Base-by-base conservation (phyloP, 805 yeast species). In the Nakazawaea wyomingensis region DNA sequence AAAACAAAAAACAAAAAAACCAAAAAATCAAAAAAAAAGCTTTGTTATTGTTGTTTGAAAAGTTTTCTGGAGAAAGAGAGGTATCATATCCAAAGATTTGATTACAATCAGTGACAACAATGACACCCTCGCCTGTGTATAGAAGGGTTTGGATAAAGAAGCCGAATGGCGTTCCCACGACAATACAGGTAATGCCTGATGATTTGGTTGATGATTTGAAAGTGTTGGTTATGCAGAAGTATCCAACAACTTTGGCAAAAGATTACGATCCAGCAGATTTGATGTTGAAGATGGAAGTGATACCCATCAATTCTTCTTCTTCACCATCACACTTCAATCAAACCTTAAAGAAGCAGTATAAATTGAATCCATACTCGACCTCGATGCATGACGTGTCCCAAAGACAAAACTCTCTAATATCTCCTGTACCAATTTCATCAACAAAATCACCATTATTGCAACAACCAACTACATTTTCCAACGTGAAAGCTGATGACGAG, bases 201-300 rank as follows among this genome's bases (percentile, higher is more conserved):
- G 91, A 85, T 55, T 71, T 89, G 1, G 73, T 90, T 4, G 98
- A 90, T 59, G 96, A 91, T 60, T 66, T 90, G 52, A 90, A 90
- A 54, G 64, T 71, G 9, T 71, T 78, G 46, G 71, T 90, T 1
- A 60, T 80, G 29, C 64, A 64, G 35, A 85, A 82, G 52, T 84
- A 74, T 58, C 85, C 95, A 43, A 78, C 83, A 46, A 72, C 86
- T 2, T 55, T 83, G 44, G 85, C 80, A 3, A 58, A 74, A 47
- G 57, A 66, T 36, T 74, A 71, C 54, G 88, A 88, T 64, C 80
- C 95, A 7, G 78, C 95, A 9, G 87, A 85, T 56, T 45, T 82
- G 49, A 43, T 67, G 14, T 57, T 79, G 47, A 55, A 55, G 38
- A 26, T 59, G 24, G 57, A 54, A 16, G 4, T 57, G 11, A 49